Conservation (phyloP, 2,329 filamentous ascomycete genomes). For the Monilinia vaccinii-corymbosi region DNA sequence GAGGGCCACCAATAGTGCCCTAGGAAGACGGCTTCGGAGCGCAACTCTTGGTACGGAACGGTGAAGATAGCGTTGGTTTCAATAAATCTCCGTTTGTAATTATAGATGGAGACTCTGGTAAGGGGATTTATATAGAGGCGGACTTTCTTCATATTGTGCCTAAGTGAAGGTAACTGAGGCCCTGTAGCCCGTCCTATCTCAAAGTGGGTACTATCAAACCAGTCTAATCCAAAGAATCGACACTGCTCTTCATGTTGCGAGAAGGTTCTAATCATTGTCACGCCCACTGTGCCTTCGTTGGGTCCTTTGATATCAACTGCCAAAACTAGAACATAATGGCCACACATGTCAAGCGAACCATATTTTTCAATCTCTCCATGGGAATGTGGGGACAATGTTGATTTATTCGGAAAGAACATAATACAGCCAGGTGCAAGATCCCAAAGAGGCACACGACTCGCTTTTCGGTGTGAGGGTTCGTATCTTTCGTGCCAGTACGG, state of each 20-base stretch:
- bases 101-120: neutral
- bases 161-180: neutral
- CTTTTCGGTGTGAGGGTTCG: fast-evolving
- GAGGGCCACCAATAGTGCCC: neutral
- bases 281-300: neutral
- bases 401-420: neutral
- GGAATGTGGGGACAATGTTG: neutral
- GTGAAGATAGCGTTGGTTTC: neutral
- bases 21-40: neutral
- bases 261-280: neutral
- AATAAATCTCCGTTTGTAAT: neutral
- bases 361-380: neutral
- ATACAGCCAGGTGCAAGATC: constrained; percentile 6
- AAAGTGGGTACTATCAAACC: neutral
- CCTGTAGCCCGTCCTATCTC: neutral
- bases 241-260: neutral
- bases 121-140: neutral
- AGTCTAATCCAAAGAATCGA: neutral
- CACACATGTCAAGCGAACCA: neutral
- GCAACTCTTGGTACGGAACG: neutral
- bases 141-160: neutral
- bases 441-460: constrained; percentile 5
- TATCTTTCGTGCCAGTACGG: neutral
- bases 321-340: neutral
- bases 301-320: neutral